Percentiles rank a stretch among this genome's conserved stretches.
phyloP scores from a whole-genome alignment of 1,284 basidiomycete genomes.

The Peniophora sp. region DNA sequence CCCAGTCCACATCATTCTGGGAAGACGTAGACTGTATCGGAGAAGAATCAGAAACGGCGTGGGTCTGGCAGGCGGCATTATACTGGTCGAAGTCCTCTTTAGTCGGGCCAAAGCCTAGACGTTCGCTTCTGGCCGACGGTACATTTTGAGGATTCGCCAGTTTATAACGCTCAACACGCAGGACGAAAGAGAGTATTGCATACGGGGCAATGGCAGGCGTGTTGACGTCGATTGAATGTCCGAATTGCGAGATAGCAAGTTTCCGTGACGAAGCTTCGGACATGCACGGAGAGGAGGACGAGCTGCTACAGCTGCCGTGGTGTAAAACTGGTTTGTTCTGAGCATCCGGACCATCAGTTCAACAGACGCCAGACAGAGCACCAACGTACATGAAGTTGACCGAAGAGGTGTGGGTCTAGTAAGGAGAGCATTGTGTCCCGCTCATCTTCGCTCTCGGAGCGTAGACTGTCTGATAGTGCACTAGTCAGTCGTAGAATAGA shows the following conservation, averaged over 20 bases:
- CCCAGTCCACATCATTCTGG: conserved; percentile 5
- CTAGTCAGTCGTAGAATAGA: conserved; percentile 19
- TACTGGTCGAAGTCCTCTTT: conserved; percentile 36
- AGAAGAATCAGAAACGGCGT: neutral
- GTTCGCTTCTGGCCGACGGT: conserved; percentile 16
- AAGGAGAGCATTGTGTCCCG: neutral
- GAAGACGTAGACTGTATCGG: neutral
- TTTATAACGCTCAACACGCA: conserved; percentile 26
- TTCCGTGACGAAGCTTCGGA: too few species aligned
- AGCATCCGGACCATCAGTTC: too few species aligned
- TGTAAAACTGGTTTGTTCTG: too few species aligned
- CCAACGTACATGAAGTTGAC: conserved; percentile 19
- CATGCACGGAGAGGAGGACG: too few species aligned
- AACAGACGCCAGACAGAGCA: too few species aligned
- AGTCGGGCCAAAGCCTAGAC: conserved; percentile 28
- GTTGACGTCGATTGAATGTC: conserved; percentile 20
- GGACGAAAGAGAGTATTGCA: conserved; percentile 38
- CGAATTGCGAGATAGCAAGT: conserved; percentile 32
- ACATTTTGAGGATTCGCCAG: conserved; percentile 31
- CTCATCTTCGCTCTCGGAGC: conserved; percentile 27
- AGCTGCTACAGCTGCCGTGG: too few species aligned
- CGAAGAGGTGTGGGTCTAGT: conserved; percentile 7
- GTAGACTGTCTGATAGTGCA: conserved; percentile 23
- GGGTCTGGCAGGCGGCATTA: conserved; percentile 24
- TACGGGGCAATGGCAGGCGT: conserved; percentile 36